Percentiles rank a stretch among this genome's conserved stretches.
These are phyloP conservation scores for Persicaria tinctoria DNA, from an alignment of 148 eudicot genomes.

Conservation along the genomic window DNA sequence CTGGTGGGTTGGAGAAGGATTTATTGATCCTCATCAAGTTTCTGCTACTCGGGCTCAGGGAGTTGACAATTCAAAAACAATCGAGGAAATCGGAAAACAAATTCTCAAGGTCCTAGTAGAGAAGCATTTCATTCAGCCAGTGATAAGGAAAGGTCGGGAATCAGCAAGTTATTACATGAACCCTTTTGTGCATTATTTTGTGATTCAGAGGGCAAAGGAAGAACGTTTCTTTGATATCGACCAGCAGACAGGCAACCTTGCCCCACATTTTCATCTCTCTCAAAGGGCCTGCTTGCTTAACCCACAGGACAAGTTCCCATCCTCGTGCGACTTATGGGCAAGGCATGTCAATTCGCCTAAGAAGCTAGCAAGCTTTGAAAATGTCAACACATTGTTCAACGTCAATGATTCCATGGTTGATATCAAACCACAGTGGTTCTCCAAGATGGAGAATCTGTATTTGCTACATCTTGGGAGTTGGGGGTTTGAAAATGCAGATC, in stretches of 20 bases:
- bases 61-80: not conserved
- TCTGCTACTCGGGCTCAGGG: not conserved
- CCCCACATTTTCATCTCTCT: not conserved
- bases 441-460: not conserved
- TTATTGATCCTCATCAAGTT: constrained; percentile 11
- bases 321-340: not conserved
- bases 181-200: not conserved
- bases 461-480: not conserved
- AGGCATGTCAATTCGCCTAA: not conserved
- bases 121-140: not conserved
- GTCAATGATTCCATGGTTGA: not conserved
- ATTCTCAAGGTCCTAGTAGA: not conserved
- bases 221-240: not conserved
- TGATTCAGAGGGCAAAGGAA: not conserved
- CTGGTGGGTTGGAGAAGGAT: constrained; percentile 47
- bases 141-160: not conserved
- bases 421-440: not conserved
- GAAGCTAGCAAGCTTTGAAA: not conserved
- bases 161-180: not conserved
- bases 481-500: not conserved
- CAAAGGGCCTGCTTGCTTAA: not conserved
- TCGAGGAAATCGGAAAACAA: not conserved
- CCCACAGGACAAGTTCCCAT: not conserved
- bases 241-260: not conserved
- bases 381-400: not conserved